Percentiles rank a stretch among this genome's conserved stretches.
phyloP scores from a whole-genome alignment of 306 rosid genomes.

The Fagus crenata region DNA sequence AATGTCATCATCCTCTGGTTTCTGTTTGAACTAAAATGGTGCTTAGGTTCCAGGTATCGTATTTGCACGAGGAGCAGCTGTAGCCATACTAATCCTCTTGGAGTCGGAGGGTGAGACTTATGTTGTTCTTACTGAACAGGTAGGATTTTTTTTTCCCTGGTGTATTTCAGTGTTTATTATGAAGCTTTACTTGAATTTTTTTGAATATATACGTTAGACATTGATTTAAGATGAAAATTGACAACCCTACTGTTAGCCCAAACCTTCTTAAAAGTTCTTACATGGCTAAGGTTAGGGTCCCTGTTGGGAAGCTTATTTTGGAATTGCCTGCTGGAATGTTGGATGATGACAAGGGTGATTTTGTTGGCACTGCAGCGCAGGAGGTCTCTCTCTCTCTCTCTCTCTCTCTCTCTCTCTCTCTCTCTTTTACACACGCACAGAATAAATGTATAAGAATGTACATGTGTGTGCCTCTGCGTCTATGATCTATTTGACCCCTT shows the following conservation, averaged over 20 bases:
- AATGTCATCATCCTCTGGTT: constrained; percentile 26
- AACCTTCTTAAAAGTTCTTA: constrained; percentile 25
- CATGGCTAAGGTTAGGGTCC: constrained; percentile 73
- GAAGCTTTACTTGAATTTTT: neutral
- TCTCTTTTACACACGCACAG: constrained; percentile 11
- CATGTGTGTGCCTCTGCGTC: neutral
- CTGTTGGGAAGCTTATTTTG: constrained; percentile 71
- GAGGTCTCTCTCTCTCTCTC: constrained; percentile 69
- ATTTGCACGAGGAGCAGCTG: constrained; percentile 97
- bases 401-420: no score
- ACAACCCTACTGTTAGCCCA: neutral
- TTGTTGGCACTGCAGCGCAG: constrained; percentile 88
- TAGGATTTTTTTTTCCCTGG: constrained; percentile 11
- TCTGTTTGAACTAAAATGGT: constrained; percentile 40
- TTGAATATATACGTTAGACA: neutral
- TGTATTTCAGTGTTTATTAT: constrained; percentile 6
- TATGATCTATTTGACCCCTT: neutral
- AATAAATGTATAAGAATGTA: neutral
- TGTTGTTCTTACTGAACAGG: constrained; percentile 95
- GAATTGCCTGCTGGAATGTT: constrained; percentile 99
- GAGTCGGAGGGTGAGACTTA: constrained; percentile 77
- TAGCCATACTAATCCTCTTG: constrained; percentile 75
- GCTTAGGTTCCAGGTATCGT: constrained; percentile 91
- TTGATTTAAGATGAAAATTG: neutral
- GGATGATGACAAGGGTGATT: constrained; percentile 75